Evolutionary conservation across 768 basidiomycete species (phyloP).

Genomic region (Lepiota subincarnata): DNA sequence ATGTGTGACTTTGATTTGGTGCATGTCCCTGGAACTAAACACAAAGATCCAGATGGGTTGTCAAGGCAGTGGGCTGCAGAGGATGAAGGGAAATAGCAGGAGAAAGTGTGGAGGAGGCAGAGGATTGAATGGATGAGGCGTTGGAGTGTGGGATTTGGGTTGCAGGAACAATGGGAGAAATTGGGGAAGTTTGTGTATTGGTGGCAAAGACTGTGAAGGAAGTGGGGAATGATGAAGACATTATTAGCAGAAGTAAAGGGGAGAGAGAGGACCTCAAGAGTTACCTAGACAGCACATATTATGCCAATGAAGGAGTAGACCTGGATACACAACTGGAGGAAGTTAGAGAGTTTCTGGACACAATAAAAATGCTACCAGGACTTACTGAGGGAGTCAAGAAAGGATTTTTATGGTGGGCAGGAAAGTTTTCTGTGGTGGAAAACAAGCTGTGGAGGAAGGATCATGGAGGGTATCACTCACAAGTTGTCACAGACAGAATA

Average conservation of each 20-base stretch:
- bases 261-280: no score
- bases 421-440: conserved; percentile 11
- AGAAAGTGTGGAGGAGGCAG: conserved; percentile 12
- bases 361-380: neutral
- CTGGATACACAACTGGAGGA: neutral
- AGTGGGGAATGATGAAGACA: neutral
- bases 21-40: conserved; percentile 31
- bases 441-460: conserved; percentile 21
- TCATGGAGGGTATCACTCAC: conserved; percentile 17
- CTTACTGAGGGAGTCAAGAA: neutral
- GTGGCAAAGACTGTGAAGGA: no score
- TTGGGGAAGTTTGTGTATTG: neutral
- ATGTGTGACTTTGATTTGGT: conserved; percentile 31
- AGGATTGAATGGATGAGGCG: conserved; percentile 18
- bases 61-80: conserved; percentile 25
- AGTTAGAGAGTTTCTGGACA: conserved; percentile 8
- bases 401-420: neutral
- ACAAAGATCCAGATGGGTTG: conserved; percentile 33
- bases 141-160: conserved; percentile 9
- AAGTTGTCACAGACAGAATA: conserved; percentile 15
- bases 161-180: no score
- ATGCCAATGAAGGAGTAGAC: no score
- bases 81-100: conserved; percentile 11
- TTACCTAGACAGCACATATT: no score
- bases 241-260: neutral